phyloP scores from a whole-genome alignment of 495 filamentous ascomycete species.

The Penicillium canariense region DNA sequence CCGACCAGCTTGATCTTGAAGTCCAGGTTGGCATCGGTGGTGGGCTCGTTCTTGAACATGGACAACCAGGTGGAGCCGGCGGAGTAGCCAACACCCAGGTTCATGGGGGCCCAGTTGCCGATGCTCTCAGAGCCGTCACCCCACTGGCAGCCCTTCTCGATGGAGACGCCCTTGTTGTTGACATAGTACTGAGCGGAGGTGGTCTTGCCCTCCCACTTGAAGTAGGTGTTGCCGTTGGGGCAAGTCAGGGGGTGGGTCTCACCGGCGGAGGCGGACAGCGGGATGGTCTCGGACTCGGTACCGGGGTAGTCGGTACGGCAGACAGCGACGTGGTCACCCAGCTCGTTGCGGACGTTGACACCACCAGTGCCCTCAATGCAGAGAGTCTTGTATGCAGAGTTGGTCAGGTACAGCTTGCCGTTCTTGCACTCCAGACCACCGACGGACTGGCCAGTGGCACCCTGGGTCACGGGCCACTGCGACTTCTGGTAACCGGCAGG shows the following conservation, averaged over 20 bases:
- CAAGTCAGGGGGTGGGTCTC: constrained; percentile 61
- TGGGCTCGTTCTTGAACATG: constrained; percentile 72
- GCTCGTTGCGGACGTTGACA: constrained; percentile 70
- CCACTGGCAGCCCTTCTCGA: constrained; percentile 78
- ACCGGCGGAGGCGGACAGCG: constrained; percentile 59
- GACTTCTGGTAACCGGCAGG: constrained; percentile 88
- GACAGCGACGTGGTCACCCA: constrained; percentile 62
- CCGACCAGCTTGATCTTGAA: constrained; percentile 71
- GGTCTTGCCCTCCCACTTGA: constrained; percentile 64
- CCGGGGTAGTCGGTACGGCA: constrained; percentile 98
- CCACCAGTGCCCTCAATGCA: constrained; percentile 72
- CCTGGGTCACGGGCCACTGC: constrained; percentile 85
- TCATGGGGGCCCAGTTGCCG: constrained; percentile 91
- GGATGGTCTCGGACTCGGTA: constrained; percentile 79
- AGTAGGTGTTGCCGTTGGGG: constrained; percentile 69
- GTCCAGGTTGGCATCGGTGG: constrained; percentile 57
- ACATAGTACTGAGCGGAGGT: constrained; percentile 98
- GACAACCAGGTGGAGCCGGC: constrained; percentile 71
- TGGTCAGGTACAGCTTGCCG: constrained; percentile 78
- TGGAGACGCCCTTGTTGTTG: constrained; percentile 70
- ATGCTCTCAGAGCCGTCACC: constrained; percentile 55
- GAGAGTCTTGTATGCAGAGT: constrained; percentile 61
- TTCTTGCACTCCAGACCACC: constrained; percentile 78
- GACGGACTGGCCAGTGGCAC: constrained; percentile 77
- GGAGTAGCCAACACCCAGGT: constrained; percentile 76